Percentiles rank a stretch among this genome's conserved stretches.
Evolutionary conservation across 352 stramenopile species (phyloP).

Genomic region (Nothophytophthora sp.): DNA sequence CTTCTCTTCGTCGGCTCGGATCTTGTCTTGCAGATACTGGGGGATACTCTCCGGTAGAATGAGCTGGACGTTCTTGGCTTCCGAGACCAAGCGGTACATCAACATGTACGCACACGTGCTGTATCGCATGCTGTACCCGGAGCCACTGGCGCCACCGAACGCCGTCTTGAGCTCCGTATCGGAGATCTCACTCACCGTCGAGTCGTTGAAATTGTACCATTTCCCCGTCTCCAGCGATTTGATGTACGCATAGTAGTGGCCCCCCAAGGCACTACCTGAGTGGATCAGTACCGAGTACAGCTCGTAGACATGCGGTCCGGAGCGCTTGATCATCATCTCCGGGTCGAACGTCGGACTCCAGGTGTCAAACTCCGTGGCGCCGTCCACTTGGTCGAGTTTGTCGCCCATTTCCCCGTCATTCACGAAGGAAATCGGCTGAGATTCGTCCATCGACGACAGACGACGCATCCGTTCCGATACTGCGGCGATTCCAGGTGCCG

Average conservation of each 20-base stretch:
- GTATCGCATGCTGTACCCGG: slow-evolving; percentile 63
- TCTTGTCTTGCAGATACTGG: slow-evolving; percentile 65
- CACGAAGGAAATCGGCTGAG: slow-evolving; percentile 45
- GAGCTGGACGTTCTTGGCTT: slow-evolving; percentile 65
- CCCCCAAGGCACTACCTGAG: slow-evolving; percentile 89
- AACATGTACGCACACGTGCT: slow-evolving; percentile 92
- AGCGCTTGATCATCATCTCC: slow-evolving; percentile 57
- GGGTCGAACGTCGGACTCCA: slow-evolving; percentile 74
- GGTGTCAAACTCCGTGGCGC: slow-evolving; percentile 43
- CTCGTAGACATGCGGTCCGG: slow-evolving; percentile 85
- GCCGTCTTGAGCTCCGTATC: slow-evolving; percentile 78
- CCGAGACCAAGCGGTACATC: slow-evolving; percentile 83
- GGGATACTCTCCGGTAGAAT: slow-evolving; percentile 66
- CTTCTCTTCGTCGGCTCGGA: slow-evolving; percentile 68
- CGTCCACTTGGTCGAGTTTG: slow-evolving; percentile 11
- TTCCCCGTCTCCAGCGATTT: slow-evolving; percentile 79
- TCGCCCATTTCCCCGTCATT: slow-evolving; percentile 21
- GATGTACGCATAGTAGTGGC: slow-evolving; percentile 96
- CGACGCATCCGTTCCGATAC: slow-evolving; percentile 28
- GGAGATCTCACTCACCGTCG: slow-evolving; percentile 75
- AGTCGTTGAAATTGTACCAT: slow-evolving; percentile 92
- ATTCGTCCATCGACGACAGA: slow-evolving; percentile 80
- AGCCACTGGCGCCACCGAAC: slow-evolving; percentile 56
- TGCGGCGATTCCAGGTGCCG: slow-evolving; percentile 7
- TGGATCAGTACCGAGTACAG: slow-evolving; percentile 94